Evolutionary conservation across 228 moss, liverwort and hornwort species (phyloP).

Genomic region (Sphagnum fallax): DNA sequence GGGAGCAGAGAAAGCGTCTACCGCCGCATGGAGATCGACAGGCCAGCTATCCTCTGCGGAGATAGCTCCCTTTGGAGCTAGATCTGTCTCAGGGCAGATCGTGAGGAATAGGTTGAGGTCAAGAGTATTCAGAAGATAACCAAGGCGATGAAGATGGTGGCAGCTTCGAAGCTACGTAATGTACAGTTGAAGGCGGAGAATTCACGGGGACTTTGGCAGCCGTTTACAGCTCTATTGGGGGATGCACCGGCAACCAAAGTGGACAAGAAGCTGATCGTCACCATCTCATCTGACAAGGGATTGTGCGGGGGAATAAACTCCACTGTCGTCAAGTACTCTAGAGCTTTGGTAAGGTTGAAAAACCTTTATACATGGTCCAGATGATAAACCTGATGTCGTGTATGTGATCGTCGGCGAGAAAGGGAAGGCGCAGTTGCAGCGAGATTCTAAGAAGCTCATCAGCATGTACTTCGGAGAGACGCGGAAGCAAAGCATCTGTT

Average conservation of each 20-base stretch:
- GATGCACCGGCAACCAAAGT: constrained; percentile 58
- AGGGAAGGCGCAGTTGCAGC: constrained; percentile 67
- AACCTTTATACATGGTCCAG: constrained; percentile 16
- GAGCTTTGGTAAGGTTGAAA: constrained; percentile 59
- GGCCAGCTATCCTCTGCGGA: constrained; percentile 39
- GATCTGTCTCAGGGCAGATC: constrained; percentile 73
- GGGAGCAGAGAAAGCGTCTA: constrained; percentile 19
- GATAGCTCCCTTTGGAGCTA: constrained; percentile 71
- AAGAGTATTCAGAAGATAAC: constrained; percentile 97
- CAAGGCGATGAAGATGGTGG: constrained; percentile 87
- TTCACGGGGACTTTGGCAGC: constrained; percentile 90
- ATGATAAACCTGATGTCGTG: constrained; percentile 24
- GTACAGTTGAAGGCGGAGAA: constrained; percentile 84
- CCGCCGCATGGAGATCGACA: constrained; percentile 19
- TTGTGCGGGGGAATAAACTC: constrained; percentile 97
- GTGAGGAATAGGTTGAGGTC: constrained; percentile 90
- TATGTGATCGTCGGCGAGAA: constrained; percentile 83
- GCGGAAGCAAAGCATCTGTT: constrained; percentile 75
- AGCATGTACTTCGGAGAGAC: constrained; percentile 62
- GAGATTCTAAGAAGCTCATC: constrained; percentile 65
- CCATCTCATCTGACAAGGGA: constrained; percentile 81
- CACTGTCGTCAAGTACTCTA: constrained; percentile 82
- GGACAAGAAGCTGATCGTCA: constrained; percentile 73
- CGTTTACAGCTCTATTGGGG: constrained; percentile 82
- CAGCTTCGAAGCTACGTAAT: constrained; percentile 78